Conservation (phyloP, 768 basidiomycete species). For the Hericium coralloides region DNA sequence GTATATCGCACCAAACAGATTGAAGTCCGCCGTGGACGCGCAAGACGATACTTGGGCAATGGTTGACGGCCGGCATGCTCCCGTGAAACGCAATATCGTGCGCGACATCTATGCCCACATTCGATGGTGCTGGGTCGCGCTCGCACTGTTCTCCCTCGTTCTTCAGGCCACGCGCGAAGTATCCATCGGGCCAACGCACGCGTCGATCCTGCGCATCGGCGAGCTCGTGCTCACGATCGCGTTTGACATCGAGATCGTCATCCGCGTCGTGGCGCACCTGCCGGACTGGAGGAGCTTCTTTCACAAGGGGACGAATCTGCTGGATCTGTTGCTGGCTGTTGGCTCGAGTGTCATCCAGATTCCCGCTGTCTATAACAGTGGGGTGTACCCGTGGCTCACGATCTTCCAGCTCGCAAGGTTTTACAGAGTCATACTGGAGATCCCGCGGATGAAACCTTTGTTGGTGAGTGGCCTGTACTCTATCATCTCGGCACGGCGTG, state of each 20-base stretch:
- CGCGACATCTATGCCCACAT: constrained; percentile 51
- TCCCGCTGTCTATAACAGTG: constrained; percentile 56
- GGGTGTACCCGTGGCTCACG: constrained; percentile 82
- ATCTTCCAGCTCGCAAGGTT: constrained; percentile 81
- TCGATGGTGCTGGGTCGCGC: constrained; percentile 65
- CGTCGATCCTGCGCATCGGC: constrained; percentile 44
- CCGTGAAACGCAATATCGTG: constrained; percentile 35
- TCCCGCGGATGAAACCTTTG: constrained; percentile 85
- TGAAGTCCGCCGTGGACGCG: constrained; percentile 38
- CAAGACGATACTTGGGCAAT: constrained; percentile 54
- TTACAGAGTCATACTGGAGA: constrained; percentile 84
- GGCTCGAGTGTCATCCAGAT: constrained; percentile 77
- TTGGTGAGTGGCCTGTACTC: constrained; percentile 41
- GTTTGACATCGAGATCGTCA: constrained; percentile 82
- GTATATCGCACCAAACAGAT: constrained; percentile 16
- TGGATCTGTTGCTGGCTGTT: constrained; percentile 72
- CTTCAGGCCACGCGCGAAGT: constrained; percentile 64
- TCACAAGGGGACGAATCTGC: constrained; percentile 45
- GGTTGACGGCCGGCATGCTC: constrained; percentile 33
- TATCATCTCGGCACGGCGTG: neutral
- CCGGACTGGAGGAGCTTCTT: constrained; percentile 85
- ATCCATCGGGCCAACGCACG: constrained; percentile 37
- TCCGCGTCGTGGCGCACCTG: constrained; percentile 60
- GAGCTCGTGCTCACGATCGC: constrained; percentile 74
- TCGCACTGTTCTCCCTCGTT: constrained; percentile 61